Conservation (phyloP, 805 yeast genomes). For the Candida ovalis region DNA sequence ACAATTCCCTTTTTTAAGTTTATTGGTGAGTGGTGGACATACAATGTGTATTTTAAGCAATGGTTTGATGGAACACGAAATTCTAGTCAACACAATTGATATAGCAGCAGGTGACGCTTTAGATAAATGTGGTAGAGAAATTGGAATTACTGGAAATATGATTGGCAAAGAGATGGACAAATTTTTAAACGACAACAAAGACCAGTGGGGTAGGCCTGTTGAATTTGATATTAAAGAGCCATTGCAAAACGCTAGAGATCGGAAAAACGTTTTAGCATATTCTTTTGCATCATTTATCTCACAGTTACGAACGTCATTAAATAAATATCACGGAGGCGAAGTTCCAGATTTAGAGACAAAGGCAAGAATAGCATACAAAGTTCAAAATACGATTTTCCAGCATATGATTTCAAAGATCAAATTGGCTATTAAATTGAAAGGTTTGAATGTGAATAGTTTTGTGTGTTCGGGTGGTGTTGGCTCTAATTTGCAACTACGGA, state of each 20-base stretch:
- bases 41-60: constrained; percentile 76
- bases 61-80: constrained; percentile 60
- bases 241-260: constrained; percentile 43
- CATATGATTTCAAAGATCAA: constrained; percentile 68
- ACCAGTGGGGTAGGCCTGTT: constrained; percentile 29
- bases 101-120: constrained; percentile 92
- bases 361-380: constrained; percentile 49
- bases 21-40: constrained; percentile 91
- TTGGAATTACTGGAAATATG: constrained; percentile 80
- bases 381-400: constrained; percentile 64
- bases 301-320: constrained; percentile 25
- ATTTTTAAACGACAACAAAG: constrained; percentile 38
- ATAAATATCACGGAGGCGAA: constrained; percentile 18
- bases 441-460: constrained; percentile 43
- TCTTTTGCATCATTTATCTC: constrained; percentile 70
- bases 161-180: constrained; percentile 78
- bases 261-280: constrained; percentile 48
- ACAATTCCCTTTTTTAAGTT: constrained; percentile 64
- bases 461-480: constrained; percentile 96
- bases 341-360: constrained; percentile 23
- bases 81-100: constrained; percentile 73
- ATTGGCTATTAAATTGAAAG: constrained; percentile 41
- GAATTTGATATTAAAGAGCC: constrained; percentile 42
- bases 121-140: constrained; percentile 85
- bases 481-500: constrained; percentile 58